Evolutionary conservation across 2,329 filamentous ascomycete species (phyloP), one percentile per base, ranked within the genome.

Genomic region (Aschersonia sp.): DNA sequence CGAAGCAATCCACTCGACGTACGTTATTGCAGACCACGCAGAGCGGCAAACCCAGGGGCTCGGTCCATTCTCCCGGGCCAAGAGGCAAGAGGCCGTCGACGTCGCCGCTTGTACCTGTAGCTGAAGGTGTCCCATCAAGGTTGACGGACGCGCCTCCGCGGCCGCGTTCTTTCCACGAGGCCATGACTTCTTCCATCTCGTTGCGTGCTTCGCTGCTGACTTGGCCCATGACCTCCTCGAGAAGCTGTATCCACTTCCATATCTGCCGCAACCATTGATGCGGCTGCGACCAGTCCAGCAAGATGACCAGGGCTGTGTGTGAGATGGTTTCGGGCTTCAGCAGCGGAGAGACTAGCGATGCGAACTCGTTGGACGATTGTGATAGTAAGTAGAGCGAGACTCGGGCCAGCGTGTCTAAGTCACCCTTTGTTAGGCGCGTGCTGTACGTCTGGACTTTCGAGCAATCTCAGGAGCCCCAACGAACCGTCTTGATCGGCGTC

Each of bases 1-100:
- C 22, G 22, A 22, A 22, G 22, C 22, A 22, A 52, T 56, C 50
- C 54, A 44, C n/a, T 12, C 5, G 6, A 64, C 78, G 66, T 64
- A 89, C 88, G 62, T 94, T 92, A 63, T 97, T 89, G 61, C 90
- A 95, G n/a, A 97, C 88, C 7, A 98, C 85, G 59, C 87, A 94
- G 39, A 98, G 70, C 0, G 88, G 87, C 48, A 98, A 67, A 0
- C 89, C 89, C 7, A 96, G 68, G 5, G 82, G 86, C 58, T 94
- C 88, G 53, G 94, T 87, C 87, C 89, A 96, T 65, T 96, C 89
- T 47, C 90, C 89, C 1, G 85, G 86, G 0, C 89, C 89, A 2
- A 90, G 66, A 1, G 88, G 88, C 52, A 94, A 71, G 43, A 80
- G 78, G 30, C 84, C 78, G 50, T 85, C 80, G 4, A 75, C 77